Base-by-base conservation (phyloP, 2,329 filamentous ascomycete genomes). In the Exophiala oligosperma region DNA sequence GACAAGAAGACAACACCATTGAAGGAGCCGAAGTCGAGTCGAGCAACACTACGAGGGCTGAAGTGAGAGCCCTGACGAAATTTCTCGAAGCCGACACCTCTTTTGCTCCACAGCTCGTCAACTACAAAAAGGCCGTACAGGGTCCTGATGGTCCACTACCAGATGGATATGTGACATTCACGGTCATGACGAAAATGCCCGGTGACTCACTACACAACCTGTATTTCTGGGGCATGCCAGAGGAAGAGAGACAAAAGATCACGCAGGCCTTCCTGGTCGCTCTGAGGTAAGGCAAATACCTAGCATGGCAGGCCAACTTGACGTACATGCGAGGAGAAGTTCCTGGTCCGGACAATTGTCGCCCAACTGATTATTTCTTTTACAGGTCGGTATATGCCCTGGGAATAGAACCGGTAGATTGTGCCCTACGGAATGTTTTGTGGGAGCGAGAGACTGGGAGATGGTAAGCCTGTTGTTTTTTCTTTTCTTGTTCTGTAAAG, bases 181-280 rank as follows among this genome's bases (percentile, higher is more conserved):
- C 64, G 26, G 64, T 68, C 28, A 67, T 64, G 67, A 67, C 63
- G 35, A 66, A 65, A 51, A 60, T 68, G 58, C 63, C 66, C 14
- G 66, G 67, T 28, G 59, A 63, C 38, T 63, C 64, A 21, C 47
- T 68, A 29, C 56, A 56, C 41, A 52, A 57, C 49, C 54, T 62
- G 24, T 59, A 63, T 48, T 67, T 61, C 56, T 68, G 65, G 64
- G 59, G 61, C 8, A 61, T 65, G 58, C 12, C 54, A n/a, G 41
- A 41, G 14, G 52, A 61, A 21, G 63, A 63, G 38, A 52, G 61
- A 7, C 44, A 56, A 17, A 56, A 55, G 9, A 62, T 66, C 23
- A 28, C 44, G 5, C 47, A 54, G 40, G 54, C 56, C 21, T 63
- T 63, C 21, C 21, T 61, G 37, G 54, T 64, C 12, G 61, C 61